Evolutionary conservation across 140 eudicot genomes (phyloP).

Genomic region (Senecio squalidus): DNA sequence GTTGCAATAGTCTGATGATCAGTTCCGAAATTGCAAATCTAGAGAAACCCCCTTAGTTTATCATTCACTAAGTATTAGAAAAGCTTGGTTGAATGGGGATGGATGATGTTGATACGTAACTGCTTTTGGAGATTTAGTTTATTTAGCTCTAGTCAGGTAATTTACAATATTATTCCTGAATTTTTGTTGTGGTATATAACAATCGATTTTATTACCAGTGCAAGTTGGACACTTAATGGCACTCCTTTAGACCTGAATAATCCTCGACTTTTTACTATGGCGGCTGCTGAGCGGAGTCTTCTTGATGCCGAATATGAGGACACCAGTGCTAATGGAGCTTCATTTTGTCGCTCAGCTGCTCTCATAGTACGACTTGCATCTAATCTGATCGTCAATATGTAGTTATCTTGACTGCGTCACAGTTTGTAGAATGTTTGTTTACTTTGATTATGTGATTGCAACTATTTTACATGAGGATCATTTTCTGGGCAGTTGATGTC

Average conservation of each 20-base stretch:
- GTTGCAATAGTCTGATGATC: too few relatives aligned
- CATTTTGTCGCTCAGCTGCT: conserved; percentile 81
- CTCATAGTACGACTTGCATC: conserved; percentile 42
- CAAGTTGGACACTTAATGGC: conserved; percentile 72
- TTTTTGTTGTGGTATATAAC: background rate
- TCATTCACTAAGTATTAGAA: background rate
- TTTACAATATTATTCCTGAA: too few relatives aligned
- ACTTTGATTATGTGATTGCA: background rate
- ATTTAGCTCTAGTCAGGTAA: too few relatives aligned
- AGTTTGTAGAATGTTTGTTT: background rate
- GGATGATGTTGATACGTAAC: background rate
- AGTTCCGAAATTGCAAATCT: too few relatives aligned
- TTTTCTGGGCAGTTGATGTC: conserved; percentile 53
- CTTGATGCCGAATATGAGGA: conserved; percentile 61
- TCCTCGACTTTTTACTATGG: conserved; percentile 70
- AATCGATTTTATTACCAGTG: conserved; percentile 33
- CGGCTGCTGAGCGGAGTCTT: conserved; percentile 64
- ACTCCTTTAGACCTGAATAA: conserved; percentile 63
- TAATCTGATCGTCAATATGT: background rate
- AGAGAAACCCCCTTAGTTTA: too few relatives aligned
- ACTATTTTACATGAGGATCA: background rate
- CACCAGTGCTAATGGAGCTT: conserved; percentile 62
- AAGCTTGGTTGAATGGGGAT: background rate
- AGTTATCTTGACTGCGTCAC: background rate
- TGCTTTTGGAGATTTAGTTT: too few relatives aligned